Percentiles rank a stretch among this genome's conserved stretches.
Conservation (phyloP, 176 grass and related monocot species). For the Carex cristatella region DNA sequence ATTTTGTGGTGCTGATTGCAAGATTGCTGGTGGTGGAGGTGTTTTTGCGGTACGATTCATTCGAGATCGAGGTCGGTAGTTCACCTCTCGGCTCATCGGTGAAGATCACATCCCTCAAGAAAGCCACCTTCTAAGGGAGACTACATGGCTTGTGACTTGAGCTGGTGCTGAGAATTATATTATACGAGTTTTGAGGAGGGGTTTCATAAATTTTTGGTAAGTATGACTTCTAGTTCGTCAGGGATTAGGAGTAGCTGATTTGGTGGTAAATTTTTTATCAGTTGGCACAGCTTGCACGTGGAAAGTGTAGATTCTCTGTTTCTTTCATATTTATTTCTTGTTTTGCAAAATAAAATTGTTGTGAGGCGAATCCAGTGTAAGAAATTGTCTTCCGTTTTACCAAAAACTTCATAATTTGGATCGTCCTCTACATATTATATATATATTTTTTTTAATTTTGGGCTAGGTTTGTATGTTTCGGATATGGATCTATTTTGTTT, state of each 20-base stretch:
- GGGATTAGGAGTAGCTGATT: neutral
- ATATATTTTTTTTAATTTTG: too few relatives aligned
- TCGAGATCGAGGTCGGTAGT: slow-evolving; percentile 73
- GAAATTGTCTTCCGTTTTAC: too few relatives aligned
- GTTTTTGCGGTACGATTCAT: slow-evolving; percentile 91
- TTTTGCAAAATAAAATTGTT: neutral
- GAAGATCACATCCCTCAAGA: slow-evolving; percentile 84
- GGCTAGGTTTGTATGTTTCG: too few relatives aligned
- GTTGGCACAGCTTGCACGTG: neutral
- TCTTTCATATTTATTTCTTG: neutral
- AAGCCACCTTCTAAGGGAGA: slow-evolving; percentile 52
- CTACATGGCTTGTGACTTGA: neutral
- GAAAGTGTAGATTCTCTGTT: neutral
- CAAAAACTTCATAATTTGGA: too few relatives aligned
- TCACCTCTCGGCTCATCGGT: slow-evolving; percentile 77
- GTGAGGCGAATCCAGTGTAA: neutral
- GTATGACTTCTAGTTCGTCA: neutral
- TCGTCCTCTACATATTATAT: too few relatives aligned
- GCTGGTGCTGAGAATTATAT: neutral
- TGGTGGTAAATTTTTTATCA: neutral
- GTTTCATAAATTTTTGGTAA: slow-evolving; percentile 1
- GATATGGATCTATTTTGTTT: too few relatives aligned
- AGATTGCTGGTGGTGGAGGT: slow-evolving; percentile 85
- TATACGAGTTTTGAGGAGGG: neutral
- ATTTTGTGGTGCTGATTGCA: slow-evolving; percentile 90